Percentiles rank a stretch among this genome's conserved stretches.
Evolutionary conservation across 1,284 basidiomycete species (phyloP).

Genomic region (Lentinula novae-zelandiae): DNA sequence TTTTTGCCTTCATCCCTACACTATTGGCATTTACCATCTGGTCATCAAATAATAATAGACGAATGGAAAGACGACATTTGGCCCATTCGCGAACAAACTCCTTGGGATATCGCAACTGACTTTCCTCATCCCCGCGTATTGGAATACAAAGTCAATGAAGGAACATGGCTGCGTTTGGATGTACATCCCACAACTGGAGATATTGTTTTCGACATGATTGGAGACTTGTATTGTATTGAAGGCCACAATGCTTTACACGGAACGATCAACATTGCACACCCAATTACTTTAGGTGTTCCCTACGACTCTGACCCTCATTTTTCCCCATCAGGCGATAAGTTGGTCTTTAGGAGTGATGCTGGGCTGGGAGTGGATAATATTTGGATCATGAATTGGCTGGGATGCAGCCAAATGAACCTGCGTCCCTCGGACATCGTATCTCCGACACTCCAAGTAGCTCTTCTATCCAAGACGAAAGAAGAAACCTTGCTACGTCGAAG

Average conservation of each 20-base stretch:
- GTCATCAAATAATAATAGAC: background rate
- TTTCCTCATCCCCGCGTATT: conserved; percentile 61
- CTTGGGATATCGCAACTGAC: conserved; percentile 77
- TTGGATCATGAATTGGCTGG: conserved; percentile 63
- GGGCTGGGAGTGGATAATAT: conserved; percentile 71
- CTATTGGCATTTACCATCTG: background rate
- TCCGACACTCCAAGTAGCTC: conserved; percentile 30
- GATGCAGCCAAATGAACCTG: conserved; percentile 58
- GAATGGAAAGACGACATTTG: conserved; percentile 54
- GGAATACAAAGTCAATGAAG: conserved; percentile 66
- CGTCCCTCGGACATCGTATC: conserved; percentile 22
- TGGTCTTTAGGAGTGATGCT: conserved; percentile 70
- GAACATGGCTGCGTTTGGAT: conserved; percentile 71
- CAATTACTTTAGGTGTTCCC: conserved; percentile 57
- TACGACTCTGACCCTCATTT: conserved; percentile 71
- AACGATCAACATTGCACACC: conserved; percentile 37
- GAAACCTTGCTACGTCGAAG: conserved; percentile 47
- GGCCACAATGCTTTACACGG: conserved; percentile 20
- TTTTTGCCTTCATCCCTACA: conserved; percentile 1
- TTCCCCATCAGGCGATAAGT: conserved; percentile 56
- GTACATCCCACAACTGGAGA: conserved; percentile 66
- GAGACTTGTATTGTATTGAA: conserved; percentile 69
- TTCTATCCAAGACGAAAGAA: conserved; percentile 37
- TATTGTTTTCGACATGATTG: conserved; percentile 71
- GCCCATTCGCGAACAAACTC: conserved; percentile 58